Evolutionary conservation across 1,284 basidiomycete species (phyloP), one percentile per base, ranked within the genome.

Genomic region (Singerocomus rubriflavus): DNA sequence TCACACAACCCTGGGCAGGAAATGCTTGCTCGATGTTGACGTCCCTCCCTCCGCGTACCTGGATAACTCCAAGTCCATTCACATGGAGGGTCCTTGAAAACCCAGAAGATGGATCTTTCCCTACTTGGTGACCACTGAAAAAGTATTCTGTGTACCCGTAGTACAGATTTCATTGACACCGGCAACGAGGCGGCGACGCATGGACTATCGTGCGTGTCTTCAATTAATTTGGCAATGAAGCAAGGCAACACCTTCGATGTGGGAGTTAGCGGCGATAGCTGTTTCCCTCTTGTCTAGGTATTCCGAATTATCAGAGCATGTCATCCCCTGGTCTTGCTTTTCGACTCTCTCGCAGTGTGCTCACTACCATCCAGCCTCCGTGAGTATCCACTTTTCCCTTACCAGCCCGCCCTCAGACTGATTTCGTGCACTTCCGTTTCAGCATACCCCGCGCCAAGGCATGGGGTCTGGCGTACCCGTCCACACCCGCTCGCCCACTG

Each of bases 381-480:
- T 76, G 30, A 26, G 55, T 55, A 14, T 30, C 27, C 6, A 3
- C 9, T 21, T 9, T 6, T 26, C 12, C 5, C 21, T 21, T 32
- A 6, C 12, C 14, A n/a, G 17, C 8, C 11, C 9, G 8, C 10
- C 3, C 4, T 21, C 21, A 21, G 21, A 21, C 31, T 45, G 16
- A 34, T 25, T 26, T 4, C n/a, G 12, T 48, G 16, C 17, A 9
- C 35, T n/a, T 17, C 10, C 9, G 1, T n/a, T 29, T 8, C 57
- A 88, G 87, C 1, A 88, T 91, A 48, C 83, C 87, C 0, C 76
- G 77, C 46, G 88, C 85, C 12, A 79, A 82, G 53, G 73, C 74
- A 66, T 91, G 88, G 88, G 82, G 76, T 0, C 59, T 65, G 7
- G 58, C 66, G 8, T 89, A 84, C 68, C 57, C 59, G 5, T 62